phyloP scores from a whole-genome alignment of 192 early-diverging fungal genomes.

The Funneliformis mosseae region DNA sequence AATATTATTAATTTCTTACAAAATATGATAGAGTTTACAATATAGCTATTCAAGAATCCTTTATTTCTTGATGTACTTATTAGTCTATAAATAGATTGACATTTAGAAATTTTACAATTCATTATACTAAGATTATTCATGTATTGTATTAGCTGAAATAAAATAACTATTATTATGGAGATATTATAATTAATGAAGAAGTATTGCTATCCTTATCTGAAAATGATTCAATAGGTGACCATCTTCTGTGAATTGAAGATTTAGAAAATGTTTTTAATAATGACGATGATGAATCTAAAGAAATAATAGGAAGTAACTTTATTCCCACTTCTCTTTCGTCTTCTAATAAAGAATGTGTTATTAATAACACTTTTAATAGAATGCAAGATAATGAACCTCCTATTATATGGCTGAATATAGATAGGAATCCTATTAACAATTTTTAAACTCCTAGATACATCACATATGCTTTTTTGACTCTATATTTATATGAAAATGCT shows the following conservation, averaged over 20 bases:
- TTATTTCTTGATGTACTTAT: background rate
- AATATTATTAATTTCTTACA: slow-evolving; percentile 12
- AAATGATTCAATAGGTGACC: background rate
- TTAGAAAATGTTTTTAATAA: too few relatives aligned
- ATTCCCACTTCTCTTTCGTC: background rate
- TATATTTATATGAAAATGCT: background rate
- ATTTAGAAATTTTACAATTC: background rate
- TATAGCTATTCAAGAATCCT: background rate
- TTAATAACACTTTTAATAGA: background rate
- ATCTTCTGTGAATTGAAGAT: background rate
- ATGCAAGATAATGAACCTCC: background rate
- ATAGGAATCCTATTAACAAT: background rate
- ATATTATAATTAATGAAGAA: slow-evolving; percentile 16
- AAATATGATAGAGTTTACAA: background rate
- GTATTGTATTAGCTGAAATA: too few relatives aligned
- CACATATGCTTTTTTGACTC: background rate
- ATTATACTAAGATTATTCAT: background rate
- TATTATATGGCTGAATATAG: background rate
- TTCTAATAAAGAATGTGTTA: background rate
- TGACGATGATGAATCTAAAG: too few relatives aligned
- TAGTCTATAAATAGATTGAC: background rate
- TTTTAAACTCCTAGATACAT: background rate
- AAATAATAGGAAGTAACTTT: background rate
- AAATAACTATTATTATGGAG: background rate
- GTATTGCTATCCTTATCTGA: background rate